phyloP scores from a whole-genome alignment of 83 land plant species.

The Thuja plicata region DNA sequence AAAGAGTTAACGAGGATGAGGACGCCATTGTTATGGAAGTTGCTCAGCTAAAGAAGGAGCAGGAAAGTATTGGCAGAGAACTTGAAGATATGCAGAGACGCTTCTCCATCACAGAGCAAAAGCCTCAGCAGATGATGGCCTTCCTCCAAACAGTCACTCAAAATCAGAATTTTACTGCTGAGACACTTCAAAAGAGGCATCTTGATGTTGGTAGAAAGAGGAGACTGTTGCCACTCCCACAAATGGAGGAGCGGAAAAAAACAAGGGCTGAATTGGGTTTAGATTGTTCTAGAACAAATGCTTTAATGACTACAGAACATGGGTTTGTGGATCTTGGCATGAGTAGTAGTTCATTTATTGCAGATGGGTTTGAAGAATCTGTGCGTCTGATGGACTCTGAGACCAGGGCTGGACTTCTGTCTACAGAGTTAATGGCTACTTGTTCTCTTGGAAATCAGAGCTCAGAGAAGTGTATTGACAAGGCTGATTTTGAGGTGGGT shows the following conservation, averaged over 20 bases:
- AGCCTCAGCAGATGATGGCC: conserved; percentile 61
- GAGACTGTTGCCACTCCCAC: neutral
- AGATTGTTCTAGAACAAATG: neutral
- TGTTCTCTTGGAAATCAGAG: neutral
- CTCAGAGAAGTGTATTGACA: neutral
- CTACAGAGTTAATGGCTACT: neutral
- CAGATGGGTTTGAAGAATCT: neutral
- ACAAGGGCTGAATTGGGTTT: neutral
- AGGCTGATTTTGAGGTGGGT: no score
- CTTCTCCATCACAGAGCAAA: conserved; percentile 43
- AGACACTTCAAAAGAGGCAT: neutral
- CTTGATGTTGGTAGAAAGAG: neutral
- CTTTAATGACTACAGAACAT: neutral
- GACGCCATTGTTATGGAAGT: conserved; percentile 35
- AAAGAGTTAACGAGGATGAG: conserved; percentile 13
- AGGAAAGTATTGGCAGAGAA: conserved; percentile 33
- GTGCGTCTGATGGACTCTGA: neutral
- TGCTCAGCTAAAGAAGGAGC: conserved; percentile 31
- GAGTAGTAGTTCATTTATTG: no score
- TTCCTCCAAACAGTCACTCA: conserved; percentile 32
- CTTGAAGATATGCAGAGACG: conserved; percentile 31
- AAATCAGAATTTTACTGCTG: conserved; percentile 13
- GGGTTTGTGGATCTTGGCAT: neutral
- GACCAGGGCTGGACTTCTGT: neutral
- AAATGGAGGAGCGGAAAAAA: neutral